Conservation (phyloP, 257 asterid species). For the Ophiorrhiza pumila region DNA sequence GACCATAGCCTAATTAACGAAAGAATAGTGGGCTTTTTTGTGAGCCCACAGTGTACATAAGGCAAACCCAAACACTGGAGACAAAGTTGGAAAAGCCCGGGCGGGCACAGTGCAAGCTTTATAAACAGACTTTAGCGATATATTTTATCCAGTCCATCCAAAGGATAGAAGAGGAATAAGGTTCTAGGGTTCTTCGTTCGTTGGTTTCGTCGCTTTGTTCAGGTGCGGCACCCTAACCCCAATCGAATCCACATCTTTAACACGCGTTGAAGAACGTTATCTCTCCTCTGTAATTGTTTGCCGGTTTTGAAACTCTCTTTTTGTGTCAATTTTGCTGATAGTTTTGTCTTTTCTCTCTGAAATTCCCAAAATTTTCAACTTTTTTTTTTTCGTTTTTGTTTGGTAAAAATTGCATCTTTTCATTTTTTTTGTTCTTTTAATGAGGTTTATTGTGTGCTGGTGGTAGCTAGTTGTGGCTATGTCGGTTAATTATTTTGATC, state of each 20-base stretch:
- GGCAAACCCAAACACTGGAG: neutral
- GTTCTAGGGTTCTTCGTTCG: constrained; percentile 27
- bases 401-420: neutral
- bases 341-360: neutral
- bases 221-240: constrained; percentile 9
- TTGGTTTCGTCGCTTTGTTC: constrained; percentile 8
- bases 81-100: neutral
- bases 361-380: neutral
- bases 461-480: neutral
- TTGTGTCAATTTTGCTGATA: neutral
- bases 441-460: neutral
- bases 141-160: neutral
- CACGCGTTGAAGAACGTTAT: neutral
- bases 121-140: neutral
- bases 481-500: neutral
- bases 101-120: neutral
- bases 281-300: no score
- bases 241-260: neutral
- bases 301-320: neutral
- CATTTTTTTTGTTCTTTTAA: neutral
- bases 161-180: neutral
- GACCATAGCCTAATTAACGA: no score
- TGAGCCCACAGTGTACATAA: neutral
- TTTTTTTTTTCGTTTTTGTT: no score
- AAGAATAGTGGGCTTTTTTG: neutral